Percentiles rank a stretch among this genome's conserved stretches.
These are phyloP conservation scores for Taphrina betulina DNA, from an alignment of 1,139 yeast genomes.

Conservation along the genomic window DNA sequence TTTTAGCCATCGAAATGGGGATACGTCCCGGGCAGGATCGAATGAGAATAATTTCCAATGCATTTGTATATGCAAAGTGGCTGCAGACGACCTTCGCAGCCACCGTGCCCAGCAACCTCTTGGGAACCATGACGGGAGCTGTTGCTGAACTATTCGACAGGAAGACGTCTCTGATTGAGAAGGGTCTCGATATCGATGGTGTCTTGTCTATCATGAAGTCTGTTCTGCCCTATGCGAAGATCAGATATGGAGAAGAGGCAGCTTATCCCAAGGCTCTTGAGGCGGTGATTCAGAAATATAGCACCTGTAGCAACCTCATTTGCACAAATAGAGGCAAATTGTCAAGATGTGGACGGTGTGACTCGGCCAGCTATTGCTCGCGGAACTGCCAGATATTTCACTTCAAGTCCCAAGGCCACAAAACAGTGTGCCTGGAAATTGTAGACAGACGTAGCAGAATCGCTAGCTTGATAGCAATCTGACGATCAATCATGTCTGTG, in stretches of 20 bases:
- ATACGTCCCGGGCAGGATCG: background rate
- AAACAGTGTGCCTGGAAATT: constrained; percentile 1
- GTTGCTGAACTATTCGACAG: constrained; percentile 13
- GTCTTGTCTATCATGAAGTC: constrained; percentile 12
- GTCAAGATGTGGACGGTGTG: constrained; percentile 19
- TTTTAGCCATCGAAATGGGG: constrained; percentile 20
- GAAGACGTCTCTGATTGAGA: background rate
- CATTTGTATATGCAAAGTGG: constrained; percentile 9
- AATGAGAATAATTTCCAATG: background rate
- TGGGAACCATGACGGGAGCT: constrained; percentile 24
- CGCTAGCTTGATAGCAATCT: too few relatives aligned
- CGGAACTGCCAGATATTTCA: constrained; percentile 21
- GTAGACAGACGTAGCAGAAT: too few relatives aligned
- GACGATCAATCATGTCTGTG: too few relatives aligned
- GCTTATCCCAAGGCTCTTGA: constrained; percentile 16
- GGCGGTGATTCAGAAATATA: background rate
- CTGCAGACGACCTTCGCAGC: background rate
- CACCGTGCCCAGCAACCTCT: constrained; percentile 1
- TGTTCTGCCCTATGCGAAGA: constrained; percentile 1
- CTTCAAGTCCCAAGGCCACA: constrained; percentile 26
- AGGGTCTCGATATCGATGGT: constrained; percentile 9
- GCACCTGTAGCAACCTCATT: background rate
- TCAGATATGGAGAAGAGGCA: constrained; percentile 15
- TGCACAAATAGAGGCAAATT: constrained; percentile 6
- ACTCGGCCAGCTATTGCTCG: constrained; percentile 13